Base-by-base conservation (phyloP, 495 filamentous ascomycete species). In the Hyaloscypha hepaticicola region DNA sequence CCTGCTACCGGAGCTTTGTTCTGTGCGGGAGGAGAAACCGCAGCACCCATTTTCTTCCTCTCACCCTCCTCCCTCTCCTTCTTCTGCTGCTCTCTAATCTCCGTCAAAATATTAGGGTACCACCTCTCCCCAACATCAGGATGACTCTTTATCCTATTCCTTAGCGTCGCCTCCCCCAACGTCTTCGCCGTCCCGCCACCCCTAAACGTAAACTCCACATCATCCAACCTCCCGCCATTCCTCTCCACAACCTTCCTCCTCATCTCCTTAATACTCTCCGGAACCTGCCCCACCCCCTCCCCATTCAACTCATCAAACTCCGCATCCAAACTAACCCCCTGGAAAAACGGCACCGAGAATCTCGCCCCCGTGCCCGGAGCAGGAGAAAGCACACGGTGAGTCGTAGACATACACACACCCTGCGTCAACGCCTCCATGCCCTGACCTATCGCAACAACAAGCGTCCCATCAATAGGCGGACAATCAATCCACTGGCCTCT, bases 381-480 rank as follows among this genome's bases (percentile, higher is more conserved):
- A 0, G 90, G 90, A 4, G 79, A 83, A 1, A 90, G 76, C 45
- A 97, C 93, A 6, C 93, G 85, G 71, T 97, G 93, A 24, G 92
- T 96, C 0, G 93, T 96, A 45, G 84, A 86, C 34, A 87, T 88
- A 72, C 93, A 96, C 0, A 97, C 90, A 5, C 95, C 94, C 21
- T 85, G 85, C 2, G 95, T 97, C 49, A 99, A 78, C 1, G 94
- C 94, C 75, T 97, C 93, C 24, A 99, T 79, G 0, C 92, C 92
- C 72, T 96, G 92, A 0, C 95, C 95, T 69, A 99, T 96, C 55
- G 93, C 94, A 1, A 97, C 90, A 0, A 99, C 93, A 14, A 88
- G 75, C n/a, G 85, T 88, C 3, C 80, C 80, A 55, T 75, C 73
- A 58, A 87, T 77, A 3, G 88, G 89, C 38, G 87, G 83, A 63